phyloP scores from a whole-genome alignment of 768 basidiomycete genomes.

The Ramaria sp. region DNA sequence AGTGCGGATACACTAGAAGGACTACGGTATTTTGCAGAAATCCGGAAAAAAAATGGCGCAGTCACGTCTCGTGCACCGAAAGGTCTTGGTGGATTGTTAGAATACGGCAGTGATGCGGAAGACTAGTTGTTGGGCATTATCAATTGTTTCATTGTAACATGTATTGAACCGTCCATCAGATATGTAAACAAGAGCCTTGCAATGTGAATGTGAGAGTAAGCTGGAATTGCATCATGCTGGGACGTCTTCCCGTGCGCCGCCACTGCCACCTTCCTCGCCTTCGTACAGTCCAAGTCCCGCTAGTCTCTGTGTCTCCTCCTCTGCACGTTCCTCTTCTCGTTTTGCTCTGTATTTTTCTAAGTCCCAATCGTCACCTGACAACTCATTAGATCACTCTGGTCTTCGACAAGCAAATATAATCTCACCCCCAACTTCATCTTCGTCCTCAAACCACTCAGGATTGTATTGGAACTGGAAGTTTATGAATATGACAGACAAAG shows the following conservation, averaged over 20 bases:
- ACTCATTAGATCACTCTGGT: neutral
- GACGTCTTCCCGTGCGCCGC: constrained; percentile 16
- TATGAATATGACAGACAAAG: constrained; percentile 2
- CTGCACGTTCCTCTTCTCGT: constrained; percentile 49
- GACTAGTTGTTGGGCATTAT: constrained; percentile 17
- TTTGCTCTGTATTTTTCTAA: constrained; percentile 45
- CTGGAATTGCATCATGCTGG: neutral
- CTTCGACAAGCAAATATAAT: neutral
- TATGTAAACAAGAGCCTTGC: neutral
- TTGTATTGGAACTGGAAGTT: constrained; percentile 79
- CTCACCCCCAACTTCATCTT: constrained; percentile 34
- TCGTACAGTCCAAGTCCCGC: constrained; percentile 28
- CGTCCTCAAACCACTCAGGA: constrained; percentile 86
- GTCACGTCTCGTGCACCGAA: constrained; percentile 20
- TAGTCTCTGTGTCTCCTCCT: constrained; percentile 42
- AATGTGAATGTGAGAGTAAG: neutral
- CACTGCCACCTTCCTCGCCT: constrained; percentile 24
- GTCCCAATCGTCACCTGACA: constrained; percentile 35
- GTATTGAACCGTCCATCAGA: neutral
- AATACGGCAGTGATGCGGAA: constrained; percentile 73
- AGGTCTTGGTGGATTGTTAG: constrained; percentile 46
- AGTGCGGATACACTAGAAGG: constrained; percentile 82
- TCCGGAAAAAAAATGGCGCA: constrained; percentile 55
- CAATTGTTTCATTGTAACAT: neutral
- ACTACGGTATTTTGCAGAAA: constrained; percentile 82